phyloP scores from a whole-genome alignment of 1,284 basidiomycete genomes.

The Erythrobasidium hasegawianum region DNA sequence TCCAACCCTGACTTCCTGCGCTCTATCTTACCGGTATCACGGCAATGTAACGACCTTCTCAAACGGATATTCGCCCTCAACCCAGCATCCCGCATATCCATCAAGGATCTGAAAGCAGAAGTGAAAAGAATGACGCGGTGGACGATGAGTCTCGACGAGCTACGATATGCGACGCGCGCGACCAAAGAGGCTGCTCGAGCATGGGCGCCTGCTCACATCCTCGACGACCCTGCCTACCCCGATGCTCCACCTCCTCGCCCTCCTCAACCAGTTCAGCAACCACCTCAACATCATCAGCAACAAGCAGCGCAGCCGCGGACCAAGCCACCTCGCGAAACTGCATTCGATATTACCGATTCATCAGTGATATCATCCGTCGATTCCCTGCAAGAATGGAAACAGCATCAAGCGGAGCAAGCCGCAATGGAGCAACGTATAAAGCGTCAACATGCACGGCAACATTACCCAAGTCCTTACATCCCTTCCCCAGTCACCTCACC shows the following conservation, averaged over 20 bases:
- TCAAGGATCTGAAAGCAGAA: conserved; percentile 60
- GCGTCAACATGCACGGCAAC: conserved; percentile 17
- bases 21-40: conserved; percentile 68
- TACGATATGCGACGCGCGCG: conserved; percentile 51
- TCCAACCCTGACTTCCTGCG: conserved; percentile 65
- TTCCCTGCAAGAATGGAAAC: conserved; percentile 30
- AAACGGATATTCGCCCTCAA: conserved; percentile 55
- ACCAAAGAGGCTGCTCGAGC: conserved; percentile 47
- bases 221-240: conserved; percentile 21
- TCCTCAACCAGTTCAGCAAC: conserved; percentile 22
- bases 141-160: conserved; percentile 60
- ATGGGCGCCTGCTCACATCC: conserved; percentile 32
- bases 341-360: conserved; percentile 32
- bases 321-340: conserved; percentile 18
- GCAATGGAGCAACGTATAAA: conserved; percentile 26
- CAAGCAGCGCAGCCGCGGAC: neutral
- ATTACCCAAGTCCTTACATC: conserved; percentile 12
- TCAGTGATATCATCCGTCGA: conserved; percentile 29
- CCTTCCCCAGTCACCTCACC: conserved; percentile 29
- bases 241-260: conserved; percentile 32
- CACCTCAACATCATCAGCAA: conserved; percentile 1
- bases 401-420: conserved; percentile 26
- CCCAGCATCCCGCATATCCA: conserved; percentile 53
- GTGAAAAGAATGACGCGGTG: conserved; percentile 63
- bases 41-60: conserved; percentile 58